Evolutionary conservation across 495 filamentous ascomycete species (phyloP).

Genomic region (Aspergillus bridgeri): DNA sequence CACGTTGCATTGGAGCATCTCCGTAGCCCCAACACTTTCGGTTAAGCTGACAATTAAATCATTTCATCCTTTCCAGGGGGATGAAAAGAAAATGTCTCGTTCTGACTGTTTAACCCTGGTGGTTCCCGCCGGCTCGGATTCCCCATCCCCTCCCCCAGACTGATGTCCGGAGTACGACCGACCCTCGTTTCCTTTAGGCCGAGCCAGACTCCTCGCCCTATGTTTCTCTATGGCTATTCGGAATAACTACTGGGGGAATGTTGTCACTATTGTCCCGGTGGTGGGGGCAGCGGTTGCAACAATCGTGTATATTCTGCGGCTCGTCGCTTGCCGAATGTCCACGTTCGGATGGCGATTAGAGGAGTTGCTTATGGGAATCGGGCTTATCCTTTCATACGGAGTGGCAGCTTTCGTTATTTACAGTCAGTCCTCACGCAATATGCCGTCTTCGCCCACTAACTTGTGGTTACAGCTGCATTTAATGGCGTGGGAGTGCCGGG

Average conservation of each 20-base stretch:
- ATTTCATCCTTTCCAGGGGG: not conserved
- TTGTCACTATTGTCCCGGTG: slow-evolving; percentile 18
- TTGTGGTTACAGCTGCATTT: not conserved
- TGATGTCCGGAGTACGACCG: not conserved
- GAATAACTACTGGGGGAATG: slow-evolving; percentile 11
- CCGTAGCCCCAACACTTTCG: not conserved
- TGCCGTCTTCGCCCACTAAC: not conserved
- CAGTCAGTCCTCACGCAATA: slow-evolving; percentile 8
- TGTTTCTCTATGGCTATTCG: not conserved
- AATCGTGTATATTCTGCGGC: slow-evolving; percentile 16
- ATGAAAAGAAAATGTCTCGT: not conserved
- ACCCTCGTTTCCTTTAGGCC: not conserved
- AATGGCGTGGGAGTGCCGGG: slow-evolving; percentile 8
- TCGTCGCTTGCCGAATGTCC: slow-evolving; percentile 14
- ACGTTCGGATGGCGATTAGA: slow-evolving; percentile 10
- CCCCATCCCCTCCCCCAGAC: not conserved
- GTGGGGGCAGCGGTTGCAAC: slow-evolving; percentile 18
- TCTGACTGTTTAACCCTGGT: not conserved
- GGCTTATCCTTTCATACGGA: slow-evolving; percentile 19
- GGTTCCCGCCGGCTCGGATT: not conserved
- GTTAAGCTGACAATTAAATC: not conserved
- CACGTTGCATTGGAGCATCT: not conserved
- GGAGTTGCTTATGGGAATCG: slow-evolving; percentile 21
- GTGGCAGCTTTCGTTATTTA: slow-evolving; percentile 16
- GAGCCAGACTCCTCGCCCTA: not conserved